phyloP scores from a whole-genome alignment of 2,329 filamentous ascomycete species.

The Hypoxylon rubiginosum region DNA sequence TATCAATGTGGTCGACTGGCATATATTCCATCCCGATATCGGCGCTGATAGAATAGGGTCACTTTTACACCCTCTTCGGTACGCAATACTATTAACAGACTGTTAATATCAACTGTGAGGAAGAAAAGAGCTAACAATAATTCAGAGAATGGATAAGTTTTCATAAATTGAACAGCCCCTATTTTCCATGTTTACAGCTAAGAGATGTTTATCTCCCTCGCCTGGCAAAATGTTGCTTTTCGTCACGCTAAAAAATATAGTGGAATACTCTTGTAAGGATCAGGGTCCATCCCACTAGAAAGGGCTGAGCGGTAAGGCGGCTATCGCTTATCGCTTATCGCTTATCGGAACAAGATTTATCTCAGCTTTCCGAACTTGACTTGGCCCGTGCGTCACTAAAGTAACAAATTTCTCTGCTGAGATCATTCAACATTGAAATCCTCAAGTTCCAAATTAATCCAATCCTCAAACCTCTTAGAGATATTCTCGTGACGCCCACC shows the following conservation, averaged over 20 bases:
- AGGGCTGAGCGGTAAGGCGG: conserved; percentile 13
- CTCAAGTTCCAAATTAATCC: not conserved
- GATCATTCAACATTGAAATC: conserved; percentile 26
- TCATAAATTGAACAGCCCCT: not conserved
- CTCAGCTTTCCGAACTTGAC: conserved; percentile 12
- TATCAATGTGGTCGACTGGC: not conserved
- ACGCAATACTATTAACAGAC: not conserved
- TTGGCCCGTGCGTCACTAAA: conserved; percentile 30
- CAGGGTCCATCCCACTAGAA: not conserved
- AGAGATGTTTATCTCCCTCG: not conserved
- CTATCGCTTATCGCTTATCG: conserved; percentile 34
- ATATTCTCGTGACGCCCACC: conserved; percentile 3
- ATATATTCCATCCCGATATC: conserved; percentile 23
- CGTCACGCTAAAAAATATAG: not conserved
- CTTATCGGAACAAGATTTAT: conserved; percentile 34
- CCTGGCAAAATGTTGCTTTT: not conserved
- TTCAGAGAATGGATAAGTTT: not conserved
- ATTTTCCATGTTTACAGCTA: conserved; percentile 1
- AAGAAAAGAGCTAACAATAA: too few relatives aligned
- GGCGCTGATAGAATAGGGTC: not conserved
- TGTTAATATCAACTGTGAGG: not conserved
- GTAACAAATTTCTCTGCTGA: conserved; percentile 35
- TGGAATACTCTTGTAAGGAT: conserved; percentile 1
- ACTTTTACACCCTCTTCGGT: not conserved
- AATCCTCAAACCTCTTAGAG: too few relatives aligned